Base-by-base conservation (phyloP, 805 yeast species). In the Starmerella vitae region DNA sequence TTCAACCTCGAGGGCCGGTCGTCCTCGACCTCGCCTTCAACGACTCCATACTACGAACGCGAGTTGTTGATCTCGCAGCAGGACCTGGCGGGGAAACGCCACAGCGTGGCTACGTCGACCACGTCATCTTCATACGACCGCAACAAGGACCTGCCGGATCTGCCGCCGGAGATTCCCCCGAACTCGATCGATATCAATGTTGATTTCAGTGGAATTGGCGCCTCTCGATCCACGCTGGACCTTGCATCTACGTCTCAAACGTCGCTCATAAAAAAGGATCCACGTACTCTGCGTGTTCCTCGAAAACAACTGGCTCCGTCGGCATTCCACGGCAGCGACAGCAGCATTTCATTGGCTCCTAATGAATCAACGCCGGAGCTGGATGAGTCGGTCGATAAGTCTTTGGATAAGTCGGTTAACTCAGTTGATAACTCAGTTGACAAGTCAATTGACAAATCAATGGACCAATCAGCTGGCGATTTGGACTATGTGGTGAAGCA, bases 221-320 rank as follows among this genome's bases (percentile, higher is more conserved):
- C 25, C 24, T 9, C 10, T 5, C 12, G n/a, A 9, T 9, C n/a
- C 6, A 20, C 25, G 5, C 21, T 26, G 14, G 26, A n/a, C 17
- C n/a, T n/a, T 7, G 19, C 33, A 15, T 20, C 22, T 8, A 9
- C 33, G n/a, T 30, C 33, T 14, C 14, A 12, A 20, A 9, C 14
- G 6, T 17, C 33, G 7, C 20, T 17, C 20, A 9, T 8, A 8
- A 30, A 30, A 10, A 20, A 17, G 17, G 22, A 14, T 8, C 36
- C 22, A 3, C 21, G 30, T 4, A 15, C 36, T 29, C 34, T 37
- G 15, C 27, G 33, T 17, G 44, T 42, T 4, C 46, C 48, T 20
- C 42, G 49, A 21, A 45, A 45, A 34, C 30, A 45, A 41, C 38
- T 45, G n/a, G 49, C 49, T 10, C 49, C 49, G 19, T 43, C 47